phyloP scores from a whole-genome alignment of 2,329 filamentous ascomycete species.

The Paecilomyces niveus region DNA sequence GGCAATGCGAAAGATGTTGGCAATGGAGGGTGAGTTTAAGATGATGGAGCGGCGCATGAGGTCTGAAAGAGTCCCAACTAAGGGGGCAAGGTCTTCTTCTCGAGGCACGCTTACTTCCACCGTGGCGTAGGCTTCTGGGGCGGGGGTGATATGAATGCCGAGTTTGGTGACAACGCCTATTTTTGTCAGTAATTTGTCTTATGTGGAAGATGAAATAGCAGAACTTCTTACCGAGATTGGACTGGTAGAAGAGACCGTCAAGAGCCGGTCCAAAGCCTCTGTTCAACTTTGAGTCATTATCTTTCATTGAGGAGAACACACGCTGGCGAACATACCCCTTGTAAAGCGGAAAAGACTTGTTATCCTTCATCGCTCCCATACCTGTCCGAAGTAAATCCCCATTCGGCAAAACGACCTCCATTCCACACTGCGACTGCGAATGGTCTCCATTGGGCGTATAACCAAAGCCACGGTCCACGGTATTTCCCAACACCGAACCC shows the following conservation, averaged over 20 bases:
- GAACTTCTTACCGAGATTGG: conserved; percentile 2
- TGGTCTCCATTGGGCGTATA: conserved; percentile 32
- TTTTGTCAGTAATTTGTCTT: background rate
- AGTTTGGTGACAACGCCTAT: conserved; percentile 12
- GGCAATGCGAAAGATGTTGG: background rate
- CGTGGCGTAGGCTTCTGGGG: conserved; percentile 1
- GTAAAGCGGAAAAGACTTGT: background rate
- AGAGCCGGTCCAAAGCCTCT: background rate
- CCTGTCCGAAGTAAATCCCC: conserved; percentile 33
- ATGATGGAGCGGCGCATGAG: background rate
- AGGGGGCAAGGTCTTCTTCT: background rate
- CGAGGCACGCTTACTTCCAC: background rate
- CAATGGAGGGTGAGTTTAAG: background rate
- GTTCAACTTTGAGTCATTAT: background rate
- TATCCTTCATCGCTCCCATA: conserved; percentile 25
- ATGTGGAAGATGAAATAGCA: background rate
- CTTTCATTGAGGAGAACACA: background rate
- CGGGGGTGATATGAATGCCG: conserved; percentile 12
- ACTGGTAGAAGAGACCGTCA: conserved; percentile 10
- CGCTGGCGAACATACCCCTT: background rate
- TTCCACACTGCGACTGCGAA: conserved; percentile 36
- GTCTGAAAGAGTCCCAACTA: background rate
- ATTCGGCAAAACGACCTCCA: conserved; percentile 37
- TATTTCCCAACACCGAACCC: conserved; percentile 45
- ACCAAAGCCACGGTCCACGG: conserved; percentile 37